Base-by-base conservation (phyloP, 1,284 basidiomycete species). In the Apiotrichum gamsii region DNA sequence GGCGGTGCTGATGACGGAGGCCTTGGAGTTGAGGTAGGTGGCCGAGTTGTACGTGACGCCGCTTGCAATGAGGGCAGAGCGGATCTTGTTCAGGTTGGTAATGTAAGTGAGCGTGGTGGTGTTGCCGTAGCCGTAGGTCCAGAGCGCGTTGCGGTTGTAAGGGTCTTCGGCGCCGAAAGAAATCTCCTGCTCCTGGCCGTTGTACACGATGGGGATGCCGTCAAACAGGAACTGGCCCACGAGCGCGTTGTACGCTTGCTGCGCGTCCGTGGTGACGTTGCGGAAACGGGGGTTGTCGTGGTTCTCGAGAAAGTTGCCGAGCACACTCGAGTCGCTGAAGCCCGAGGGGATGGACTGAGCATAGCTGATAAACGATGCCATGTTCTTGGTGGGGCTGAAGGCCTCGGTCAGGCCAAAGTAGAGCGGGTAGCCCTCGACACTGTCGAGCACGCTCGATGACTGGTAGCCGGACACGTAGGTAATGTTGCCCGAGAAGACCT, bases 221-320 rank as follows among this genome's bases (percentile, higher is more conserved):
- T 80, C 82, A 49, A 78, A 78, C 72, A 85, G 77, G 66, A 84
- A 84, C 45, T 74, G 80, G 41, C 79, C 77, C 3, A 79, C 74
- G 78, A 85, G 79, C n/a, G 83, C 82, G 62, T 82, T 84, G 61
- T 82, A 67, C 5, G 59, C 60, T 19, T 65, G 45, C 53, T 60
- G 51, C 11, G 58, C 53, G 47, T 70, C 60, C 42, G 61, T 62
- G 19, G 61, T 60, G 78, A 75, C 59, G 69, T 82, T 83, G 47
- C 79, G 76, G 81, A 84, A 88, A 39, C 87, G 78, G 4, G 85
- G 81, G n/a, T 85, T 56, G 64, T 89, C 86, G 58, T 89, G 85
- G 70, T 89, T 89, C 70, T 88, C 86, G 24, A 90, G 69, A 71
- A 90, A 90, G 59, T 86, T 87, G 3, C 84, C 86, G 3, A 87